Base-by-base conservation (phyloP, 129 eudicot species). In the Flaveria linearis region DNA sequence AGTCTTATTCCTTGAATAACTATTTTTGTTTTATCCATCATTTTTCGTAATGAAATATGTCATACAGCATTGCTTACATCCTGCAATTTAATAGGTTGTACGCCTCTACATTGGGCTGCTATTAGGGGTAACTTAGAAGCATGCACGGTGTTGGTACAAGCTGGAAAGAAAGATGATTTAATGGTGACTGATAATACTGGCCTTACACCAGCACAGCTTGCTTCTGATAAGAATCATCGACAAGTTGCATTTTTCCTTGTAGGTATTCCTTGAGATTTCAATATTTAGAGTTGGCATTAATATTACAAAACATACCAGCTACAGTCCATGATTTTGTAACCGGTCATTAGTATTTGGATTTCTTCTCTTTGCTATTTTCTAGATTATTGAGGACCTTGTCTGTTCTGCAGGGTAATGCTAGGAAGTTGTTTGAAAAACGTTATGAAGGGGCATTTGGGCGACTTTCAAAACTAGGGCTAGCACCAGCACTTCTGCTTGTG, bases 201-300 rank as follows among this genome's bases (percentile, higher is more conserved):
- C 73, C 94, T 89, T 68, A 95, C 99, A 73, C 95, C 97, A 26
- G 97, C 99, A n/a, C 99, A 95, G 49, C 96, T 91, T 84, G 99
- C 99, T 73, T 82, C 99, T 46, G 99, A 95, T 83, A 95, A 95
- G 75, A 91, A 85, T 88, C 99, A 95, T 79, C 84, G 88, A 82
- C 99, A 91, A 95, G 97, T 95, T 85, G 96, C 99, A 68, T 91
- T 91, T 95, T 95, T 91, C 85, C 99, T 95, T 87, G 99, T 95
- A 89, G 87, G 99, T 91, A 86, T 80, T 82, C 90, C 73, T 83
- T 85, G 57, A 61, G 53, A 36, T 57, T 43, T 61, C 33, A 63
- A 33, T 61, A 45, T 63, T 51, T 50, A 49, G 30, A 63, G 28
- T 26, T 46, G 72, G 45, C 26, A 66, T 16, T 63, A 63, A 6